phyloP scores from a whole-genome alignment of 1,284 basidiomycete genomes.

The Ceratobasidium sp. region DNA sequence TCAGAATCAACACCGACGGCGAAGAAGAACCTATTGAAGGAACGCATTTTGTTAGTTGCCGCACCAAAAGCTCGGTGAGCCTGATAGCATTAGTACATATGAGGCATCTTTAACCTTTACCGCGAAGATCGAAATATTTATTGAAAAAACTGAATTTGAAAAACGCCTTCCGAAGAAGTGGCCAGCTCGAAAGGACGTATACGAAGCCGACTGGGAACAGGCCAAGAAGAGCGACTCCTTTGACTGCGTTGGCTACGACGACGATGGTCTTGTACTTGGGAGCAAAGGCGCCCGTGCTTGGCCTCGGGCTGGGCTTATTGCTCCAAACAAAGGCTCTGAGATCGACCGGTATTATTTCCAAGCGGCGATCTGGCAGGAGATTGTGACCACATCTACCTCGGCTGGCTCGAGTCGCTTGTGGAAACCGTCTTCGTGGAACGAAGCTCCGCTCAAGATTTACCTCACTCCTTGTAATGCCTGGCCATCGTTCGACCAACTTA shows the following conservation, averaged over 20 bases:
- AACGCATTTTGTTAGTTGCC: constrained; percentile 7
- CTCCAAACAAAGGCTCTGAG: not conserved
- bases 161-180: not conserved
- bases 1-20: not conserved
- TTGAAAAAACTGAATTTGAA: not conserved
- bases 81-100: not conserved
- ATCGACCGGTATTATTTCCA: not conserved
- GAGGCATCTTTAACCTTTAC: not conserved
- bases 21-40: not conserved
- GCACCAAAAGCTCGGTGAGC: not conserved
- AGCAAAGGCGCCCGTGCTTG: not conserved
- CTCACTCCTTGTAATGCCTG: not conserved
- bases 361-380: not conserved
- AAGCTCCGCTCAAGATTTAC: not conserved
- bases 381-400: not conserved
- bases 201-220: not conserved
- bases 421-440: not conserved
- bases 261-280: not conserved
- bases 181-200: not conserved
- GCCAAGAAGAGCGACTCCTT: not conserved
- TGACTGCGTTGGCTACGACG: constrained; percentile 1
- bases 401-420: not conserved
- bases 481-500: not conserved
- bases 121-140: constrained; percentile 1
- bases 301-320: not conserved